Conservation (phyloP, 1,284 basidiomycete species). For the Gymnopus androsaceus region DNA sequence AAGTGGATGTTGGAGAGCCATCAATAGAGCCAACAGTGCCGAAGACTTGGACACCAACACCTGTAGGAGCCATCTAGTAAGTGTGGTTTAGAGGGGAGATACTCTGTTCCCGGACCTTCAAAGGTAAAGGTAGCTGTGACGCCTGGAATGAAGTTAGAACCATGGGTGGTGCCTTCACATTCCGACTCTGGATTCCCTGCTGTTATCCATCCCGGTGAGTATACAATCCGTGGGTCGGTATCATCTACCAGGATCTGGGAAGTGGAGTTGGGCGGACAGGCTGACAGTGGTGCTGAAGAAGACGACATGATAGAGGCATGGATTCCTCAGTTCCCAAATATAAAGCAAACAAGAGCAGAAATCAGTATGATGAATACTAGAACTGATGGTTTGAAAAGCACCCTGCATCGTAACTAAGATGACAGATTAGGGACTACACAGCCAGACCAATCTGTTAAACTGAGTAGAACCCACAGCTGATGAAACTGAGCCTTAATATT, state of each 20-base stretch:
- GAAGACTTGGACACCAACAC: neutral
- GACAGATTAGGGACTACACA: too few relatives aligned
- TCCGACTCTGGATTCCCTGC: neutral
- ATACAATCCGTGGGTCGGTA: neutral
- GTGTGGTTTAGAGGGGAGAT: neutral
- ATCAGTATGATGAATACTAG: too few relatives aligned
- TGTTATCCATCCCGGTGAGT: neutral
- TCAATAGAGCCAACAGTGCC: neutral
- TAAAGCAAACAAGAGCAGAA: too few relatives aligned
- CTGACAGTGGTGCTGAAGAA: neutral
- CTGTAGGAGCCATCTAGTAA: neutral
- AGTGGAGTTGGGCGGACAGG: too few relatives aligned
- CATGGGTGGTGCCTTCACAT: neutral
- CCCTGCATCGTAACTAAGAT: too few relatives aligned
- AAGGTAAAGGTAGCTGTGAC: neutral
- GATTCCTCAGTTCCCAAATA: too few relatives aligned
- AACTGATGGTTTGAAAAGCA: too few relatives aligned
- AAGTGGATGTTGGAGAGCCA: neutral
- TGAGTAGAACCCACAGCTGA: neutral
- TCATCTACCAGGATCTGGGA: neutral
- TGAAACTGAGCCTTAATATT: too few relatives aligned
- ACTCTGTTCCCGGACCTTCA: too few relatives aligned
- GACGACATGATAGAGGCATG: neutral
- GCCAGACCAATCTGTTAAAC: constrained; percentile 1
- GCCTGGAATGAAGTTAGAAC: neutral